Evolutionary conservation across 371 early-diverging fungal species (phyloP).

Genomic region (Mortierella sp.): DNA sequence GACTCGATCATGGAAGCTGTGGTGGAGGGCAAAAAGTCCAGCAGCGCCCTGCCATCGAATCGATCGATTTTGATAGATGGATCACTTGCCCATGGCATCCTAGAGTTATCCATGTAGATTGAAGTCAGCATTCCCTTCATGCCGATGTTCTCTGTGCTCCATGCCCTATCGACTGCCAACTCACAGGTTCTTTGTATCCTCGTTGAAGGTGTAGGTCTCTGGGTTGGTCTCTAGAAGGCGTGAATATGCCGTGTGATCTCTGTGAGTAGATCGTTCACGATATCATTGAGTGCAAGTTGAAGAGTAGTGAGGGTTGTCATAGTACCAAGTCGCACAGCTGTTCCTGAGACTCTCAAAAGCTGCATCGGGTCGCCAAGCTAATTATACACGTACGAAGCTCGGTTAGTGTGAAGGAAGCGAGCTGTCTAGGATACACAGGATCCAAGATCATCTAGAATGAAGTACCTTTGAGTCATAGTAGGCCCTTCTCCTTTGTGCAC

Average conservation of each 20-base stretch:
- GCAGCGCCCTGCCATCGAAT: conserved; percentile 67
- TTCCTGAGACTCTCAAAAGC: conserved; percentile 65
- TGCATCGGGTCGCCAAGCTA: conserved; percentile 71
- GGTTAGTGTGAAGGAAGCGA: not conserved
- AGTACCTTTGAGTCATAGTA: conserved; percentile 68
- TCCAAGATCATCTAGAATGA: too few relatives aligned
- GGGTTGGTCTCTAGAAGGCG: conserved; percentile 24
- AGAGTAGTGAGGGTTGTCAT: too few relatives aligned
- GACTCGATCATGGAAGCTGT: conserved; percentile 29
- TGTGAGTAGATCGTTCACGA: not conserved
- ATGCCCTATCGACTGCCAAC: too few relatives aligned
- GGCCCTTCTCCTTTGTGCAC: conserved; percentile 67
- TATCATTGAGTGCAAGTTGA: not conserved
- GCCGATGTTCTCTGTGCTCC: not conserved
- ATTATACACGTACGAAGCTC: not conserved
- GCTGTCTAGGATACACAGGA: too few relatives aligned
- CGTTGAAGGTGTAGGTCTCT: conserved; percentile 33
- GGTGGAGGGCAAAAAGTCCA: conserved; percentile 61
- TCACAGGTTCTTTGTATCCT: conserved; percentile 38
- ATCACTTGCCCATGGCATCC: conserved; percentile 48
- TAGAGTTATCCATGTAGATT: conserved; percentile 1
- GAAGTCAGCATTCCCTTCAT: not conserved
- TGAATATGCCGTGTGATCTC: not conserved
- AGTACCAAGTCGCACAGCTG: conserved; percentile 56
- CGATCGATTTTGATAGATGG: conserved; percentile 48